These are phyloP conservation scores for Dendrobium chrysotoxum DNA, from an alignment of 106 monocot species.

Conservation along the genomic window DNA sequence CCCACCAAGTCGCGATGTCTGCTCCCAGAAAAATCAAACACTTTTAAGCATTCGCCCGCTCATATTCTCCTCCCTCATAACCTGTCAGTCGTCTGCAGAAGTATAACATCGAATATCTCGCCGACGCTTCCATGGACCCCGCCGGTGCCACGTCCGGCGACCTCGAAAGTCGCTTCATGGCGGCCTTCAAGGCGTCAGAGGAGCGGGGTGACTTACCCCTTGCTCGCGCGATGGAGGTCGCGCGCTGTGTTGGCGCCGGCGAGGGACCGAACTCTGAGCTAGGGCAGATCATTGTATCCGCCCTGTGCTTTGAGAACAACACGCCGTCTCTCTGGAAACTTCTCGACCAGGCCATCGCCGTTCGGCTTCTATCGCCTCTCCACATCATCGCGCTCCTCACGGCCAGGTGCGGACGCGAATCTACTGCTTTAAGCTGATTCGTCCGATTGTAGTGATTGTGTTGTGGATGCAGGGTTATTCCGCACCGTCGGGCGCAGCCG, in stretches of 20 bases:
- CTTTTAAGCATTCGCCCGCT: not conserved
- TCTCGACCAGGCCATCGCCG: constrained; percentile 39
- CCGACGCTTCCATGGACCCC: not conserved
- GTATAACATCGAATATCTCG: not conserved
- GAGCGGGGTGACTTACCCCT: constrained; percentile 34
- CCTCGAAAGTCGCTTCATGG: constrained; percentile 21
- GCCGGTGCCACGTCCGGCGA: not conserved
- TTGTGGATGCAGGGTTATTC: constrained; percentile 36
- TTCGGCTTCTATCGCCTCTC: constrained; percentile 30
- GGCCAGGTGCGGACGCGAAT: constrained; percentile 17
- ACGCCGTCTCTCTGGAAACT: constrained; percentile 51
- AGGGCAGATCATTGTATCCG: constrained; percentile 25
- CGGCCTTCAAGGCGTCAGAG: constrained; percentile 31
- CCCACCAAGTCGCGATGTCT: too few relatives aligned
- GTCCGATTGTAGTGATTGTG: not conserved
- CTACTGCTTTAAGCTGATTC: not conserved
- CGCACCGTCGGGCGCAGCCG: constrained; percentile 37
- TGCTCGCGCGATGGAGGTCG: constrained; percentile 26
- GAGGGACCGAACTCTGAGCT: constrained; percentile 31
- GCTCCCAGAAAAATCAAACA: too few relatives aligned
- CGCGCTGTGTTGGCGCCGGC: constrained; percentile 17
- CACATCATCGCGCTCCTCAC: constrained; percentile 51
- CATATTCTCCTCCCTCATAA: not conserved
- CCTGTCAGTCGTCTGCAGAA: not conserved
- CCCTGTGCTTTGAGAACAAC: constrained; percentile 46